Conservation (phyloP, 2,329 filamentous ascomycete genomes). For the Aureobasidium sp. region DNA sequence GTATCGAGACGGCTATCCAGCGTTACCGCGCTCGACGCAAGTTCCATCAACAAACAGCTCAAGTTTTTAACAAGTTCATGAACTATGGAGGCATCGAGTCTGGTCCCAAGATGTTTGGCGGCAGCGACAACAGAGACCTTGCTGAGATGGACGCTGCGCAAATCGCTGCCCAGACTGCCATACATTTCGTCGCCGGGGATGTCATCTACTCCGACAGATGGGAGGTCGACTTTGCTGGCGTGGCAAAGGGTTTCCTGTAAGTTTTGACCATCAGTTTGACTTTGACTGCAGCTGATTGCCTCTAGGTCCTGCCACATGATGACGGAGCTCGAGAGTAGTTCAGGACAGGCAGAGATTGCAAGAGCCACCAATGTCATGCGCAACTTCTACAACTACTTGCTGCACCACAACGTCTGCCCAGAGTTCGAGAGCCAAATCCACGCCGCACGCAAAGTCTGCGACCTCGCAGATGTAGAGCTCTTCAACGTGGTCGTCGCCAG, state of each 20-base stretch:
- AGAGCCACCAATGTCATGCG: conserved; percentile 56
- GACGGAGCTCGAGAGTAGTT: background rate
- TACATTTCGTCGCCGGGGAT: conserved; percentile 43
- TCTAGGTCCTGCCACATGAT: conserved; percentile 2
- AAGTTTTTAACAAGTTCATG: conserved; percentile 72
- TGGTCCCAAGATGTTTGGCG: conserved; percentile 52
- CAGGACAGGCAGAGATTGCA: background rate
- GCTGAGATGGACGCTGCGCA: conserved; percentile 54
- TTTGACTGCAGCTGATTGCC: background rate
- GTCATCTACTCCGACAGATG: conserved; percentile 45
- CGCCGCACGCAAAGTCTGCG: conserved; percentile 57
- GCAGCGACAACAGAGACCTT: conserved; percentile 51
- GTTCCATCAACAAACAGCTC: conserved; percentile 52
- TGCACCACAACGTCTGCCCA: conserved; percentile 76
- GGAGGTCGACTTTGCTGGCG: conserved; percentile 69
- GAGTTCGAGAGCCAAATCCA: conserved; percentile 64
- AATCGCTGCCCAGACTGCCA: conserved; percentile 55
- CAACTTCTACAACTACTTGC: conserved; percentile 83
- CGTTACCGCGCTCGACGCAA: conserved; percentile 71
- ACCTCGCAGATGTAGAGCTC: conserved; percentile 58
- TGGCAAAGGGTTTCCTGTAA: conserved; percentile 72
- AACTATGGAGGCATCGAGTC: conserved; percentile 71
- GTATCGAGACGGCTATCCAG: conserved; percentile 78
- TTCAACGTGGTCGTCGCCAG: conserved; percentile 47
- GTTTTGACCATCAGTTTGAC: conserved; percentile 21